phyloP scores from a whole-genome alignment of 306 rosid species.

The Oxytropis ochrocephala region DNA sequence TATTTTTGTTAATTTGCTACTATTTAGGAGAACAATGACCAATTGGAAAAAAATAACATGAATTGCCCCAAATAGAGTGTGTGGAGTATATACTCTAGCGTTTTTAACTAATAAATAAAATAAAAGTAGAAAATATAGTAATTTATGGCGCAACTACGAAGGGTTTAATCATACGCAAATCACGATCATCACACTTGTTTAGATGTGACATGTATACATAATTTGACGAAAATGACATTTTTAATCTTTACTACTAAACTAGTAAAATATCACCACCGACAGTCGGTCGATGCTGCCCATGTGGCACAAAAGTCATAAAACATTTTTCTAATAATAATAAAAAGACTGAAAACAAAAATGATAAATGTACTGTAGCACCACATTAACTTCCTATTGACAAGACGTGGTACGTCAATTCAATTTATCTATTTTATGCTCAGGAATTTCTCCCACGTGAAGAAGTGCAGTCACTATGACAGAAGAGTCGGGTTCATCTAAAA shows the following conservation, averaged over 20 bases:
- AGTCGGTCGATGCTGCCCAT: slow-evolving; percentile 24
- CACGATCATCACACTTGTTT: slow-evolving; percentile 20
- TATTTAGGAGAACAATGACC: too few species aligned
- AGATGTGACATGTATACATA: background rate
- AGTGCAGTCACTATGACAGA: too few species aligned
- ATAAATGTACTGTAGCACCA: background rate
- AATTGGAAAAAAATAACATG: too few species aligned
- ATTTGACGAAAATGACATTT: slow-evolving; percentile 20
- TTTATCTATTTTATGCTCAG: too few species aligned
- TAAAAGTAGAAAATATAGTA: background rate
- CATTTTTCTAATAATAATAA: background rate
- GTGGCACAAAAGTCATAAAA: slow-evolving; percentile 28
- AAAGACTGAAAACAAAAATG: background rate
- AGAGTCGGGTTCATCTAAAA: too few species aligned
- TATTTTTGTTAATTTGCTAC: too few species aligned
- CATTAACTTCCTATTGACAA: background rate
- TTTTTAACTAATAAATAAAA: too few species aligned
- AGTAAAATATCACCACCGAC: slow-evolving; percentile 42
- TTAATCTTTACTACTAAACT: background rate
- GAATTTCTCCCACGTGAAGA: too few species aligned
- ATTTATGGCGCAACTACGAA: slow-evolving; percentile 7
- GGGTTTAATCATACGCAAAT: slow-evolving; percentile 30
- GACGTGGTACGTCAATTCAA: background rate
- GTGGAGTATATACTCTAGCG: too few species aligned
- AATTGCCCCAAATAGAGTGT: too few species aligned